Evolutionary conservation across 345 rosid species (phyloP), one percentile per base, ranked within the genome.

Genomic region (Kernera saxatilis): DNA sequence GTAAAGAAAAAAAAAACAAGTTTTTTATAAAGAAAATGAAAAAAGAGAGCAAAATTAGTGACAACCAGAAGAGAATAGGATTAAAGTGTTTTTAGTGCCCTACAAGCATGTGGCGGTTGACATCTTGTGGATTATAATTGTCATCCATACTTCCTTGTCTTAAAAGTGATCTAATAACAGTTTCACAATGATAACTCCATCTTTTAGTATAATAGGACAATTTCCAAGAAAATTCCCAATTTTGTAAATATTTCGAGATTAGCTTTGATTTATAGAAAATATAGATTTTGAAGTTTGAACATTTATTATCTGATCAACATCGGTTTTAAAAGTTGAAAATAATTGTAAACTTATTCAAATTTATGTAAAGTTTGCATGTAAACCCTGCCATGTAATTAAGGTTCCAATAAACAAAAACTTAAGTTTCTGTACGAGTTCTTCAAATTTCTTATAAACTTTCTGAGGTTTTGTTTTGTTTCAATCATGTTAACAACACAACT

Each of bases 91-190:
- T 65, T 65, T 19, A 46, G 66, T 73, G 33, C 49, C 59, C 52
- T 73, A 73, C 71, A 56, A 65, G 59, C 67, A 73, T 73, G 77
- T 73, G 77, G 66, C 59, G 5, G 71, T 65, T 73, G 43, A 46
- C 71, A 73, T 64, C 76, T 44, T 72, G 15, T 7, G 49, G 76
- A 72, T 64, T 64, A 44, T 64, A 25, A 64, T 64, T 64, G 50
- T 26, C 59, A 73, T 56, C 77, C 59, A 65, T 65, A 39, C 71
- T 73, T 64, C 57, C 71, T 73, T 64, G 66, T 64, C 66, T 55
- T 73, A 55, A 73, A 73, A 46, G 59, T 73, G 51, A 65, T 55
- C 50, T 46, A 55, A 46, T 46, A 35, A 55, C 71, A 25, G 33
- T 73, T 64, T 37, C 44, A 73, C 52, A 46, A 56, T 65, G 12